A percentile compares a stretch with the other conserved stretches of the same genome.
These are phyloP conservation scores for Fraxinus paxiana DNA, from an alignment of 305 asterid species.

Conservation along the genomic window DNA sequence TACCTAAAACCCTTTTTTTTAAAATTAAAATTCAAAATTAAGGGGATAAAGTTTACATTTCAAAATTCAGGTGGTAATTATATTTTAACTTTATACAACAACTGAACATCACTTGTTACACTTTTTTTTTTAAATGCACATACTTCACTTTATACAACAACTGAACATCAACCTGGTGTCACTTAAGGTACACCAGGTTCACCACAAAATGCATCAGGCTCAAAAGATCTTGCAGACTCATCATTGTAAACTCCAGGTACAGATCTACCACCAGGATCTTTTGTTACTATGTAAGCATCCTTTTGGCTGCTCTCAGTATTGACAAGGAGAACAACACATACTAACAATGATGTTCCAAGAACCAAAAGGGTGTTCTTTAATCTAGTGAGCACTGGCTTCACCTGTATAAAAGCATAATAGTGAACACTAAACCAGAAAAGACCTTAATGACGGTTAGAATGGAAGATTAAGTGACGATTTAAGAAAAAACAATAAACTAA, in stretches of 20 bases:
- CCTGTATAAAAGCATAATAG: slow-evolving; percentile 36
- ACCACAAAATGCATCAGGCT: slow-evolving; percentile 84
- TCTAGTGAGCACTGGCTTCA: slow-evolving; percentile 71
- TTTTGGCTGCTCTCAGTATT: slow-evolving; percentile 41
- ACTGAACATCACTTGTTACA: background rate
- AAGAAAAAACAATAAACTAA: background rate
- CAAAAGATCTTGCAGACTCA: slow-evolving; percentile 78
- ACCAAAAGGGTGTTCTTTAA: slow-evolving; percentile 71
- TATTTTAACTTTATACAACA: too few species aligned
- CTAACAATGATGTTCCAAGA: slow-evolving; percentile 58
- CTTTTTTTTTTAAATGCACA: background rate
- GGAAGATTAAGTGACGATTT: background rate
- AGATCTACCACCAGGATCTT: slow-evolving; percentile 54
- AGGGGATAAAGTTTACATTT: too few species aligned
- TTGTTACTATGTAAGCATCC: slow-evolving; percentile 23
- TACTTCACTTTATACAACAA: background rate
- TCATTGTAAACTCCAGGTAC: slow-evolving; percentile 76
- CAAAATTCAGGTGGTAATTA: too few species aligned
- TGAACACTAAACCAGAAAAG: background rate
- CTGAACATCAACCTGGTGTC: background rate
- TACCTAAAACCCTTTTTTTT: too few species aligned
- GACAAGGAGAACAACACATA: slow-evolving; percentile 40
- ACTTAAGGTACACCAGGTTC: slow-evolving; percentile 32
- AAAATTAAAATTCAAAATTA: too few species aligned
- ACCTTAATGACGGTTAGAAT: background rate